Evolutionary conservation across 208 protist genomes (phyloP), one percentile per base, ranked within the genome.

Genomic region (Sergeia podlipaevii): DNA sequence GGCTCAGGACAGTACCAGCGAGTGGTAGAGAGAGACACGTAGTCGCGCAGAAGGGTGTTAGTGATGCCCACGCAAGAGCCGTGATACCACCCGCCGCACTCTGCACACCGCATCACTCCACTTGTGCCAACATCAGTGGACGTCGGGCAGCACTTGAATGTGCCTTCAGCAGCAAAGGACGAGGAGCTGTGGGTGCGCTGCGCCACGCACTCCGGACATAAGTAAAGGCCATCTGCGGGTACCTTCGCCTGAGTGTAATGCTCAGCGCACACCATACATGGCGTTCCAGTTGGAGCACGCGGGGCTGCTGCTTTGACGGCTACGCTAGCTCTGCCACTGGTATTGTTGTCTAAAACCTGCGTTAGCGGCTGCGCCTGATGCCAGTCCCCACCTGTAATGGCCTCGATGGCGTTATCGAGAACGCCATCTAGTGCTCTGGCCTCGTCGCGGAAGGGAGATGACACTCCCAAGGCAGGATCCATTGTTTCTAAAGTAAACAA

Each of bases 1-100:
- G 80, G 77, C 30, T 89, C 73, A 2, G 70, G 68, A 51, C 88
- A 95, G 60, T 92, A 91, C 85, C 88, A 95, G 50, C 70, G 76
- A 0, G 88, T 95, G 8, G 82, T 87, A 7, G 84, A 87, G 0
- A 95, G 60, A 8, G 70, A 62, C 28, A 85, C 66, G 39, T 91
- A 85, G 11, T 80, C 58, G 39, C 72, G 77, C 34, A 95, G 65
- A 17, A 34, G 26, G 13, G 13, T 37, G 44, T 84, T 63, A 5
- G 53, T 33, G 45, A 95, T 80, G 28, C 71, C 76, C 4, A 95
- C 65, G 49, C 88, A 95, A 13, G 58, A 51, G 43, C 26, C 59
- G 70, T 95, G 88, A 28, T 95, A 92, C 85, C 88, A 95, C 3
- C 72, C 48, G 18, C 49, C 50, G 68, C 88, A 95, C 15, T 59